Base-by-base conservation (phyloP, 1,284 basidiomycete species). In the Veloboletus limbatus region DNA sequence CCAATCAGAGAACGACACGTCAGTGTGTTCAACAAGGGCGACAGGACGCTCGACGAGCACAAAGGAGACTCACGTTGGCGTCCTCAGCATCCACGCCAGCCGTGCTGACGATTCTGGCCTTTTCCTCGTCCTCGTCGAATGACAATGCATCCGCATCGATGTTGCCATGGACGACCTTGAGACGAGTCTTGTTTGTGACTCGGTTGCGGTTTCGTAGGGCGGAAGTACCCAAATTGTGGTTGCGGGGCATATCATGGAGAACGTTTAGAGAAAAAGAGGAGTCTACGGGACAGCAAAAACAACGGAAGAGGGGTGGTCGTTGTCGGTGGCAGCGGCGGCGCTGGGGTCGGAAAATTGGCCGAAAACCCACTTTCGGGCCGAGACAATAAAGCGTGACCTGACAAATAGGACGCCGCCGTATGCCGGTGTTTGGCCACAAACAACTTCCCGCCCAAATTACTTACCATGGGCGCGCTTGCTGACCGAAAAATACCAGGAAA, bases 141-240 rank as follows among this genome's bases (percentile, higher is more conserved):
- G 89, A 84, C 65, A 90, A 76, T 54, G 85, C 78, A 69, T 92
- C 88, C 42, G 83, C 82, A 64, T 92, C 90, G 72, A 89, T 79
- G 67, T 81, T 79, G 52, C 85, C 87, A 65, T 81, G 79, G 64
- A 82, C 76, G 73, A 93, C 84, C 73, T 83, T 84, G 62, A 93
- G 84, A 54, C 87, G 84, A 60, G 87, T 90, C 77, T 92, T 93
- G 76, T 92, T 91, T 69, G 88, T 92, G 72, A 93, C 85, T 67
- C 90, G 81, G 70, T 88, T 88, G 68, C 87, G 82, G 65, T 87
- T 88, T 67, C 87, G 77, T 70, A 88, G 84, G 56, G 83, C 80
- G 49, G 82, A 82, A 60, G 82, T 77, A 68, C 79, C 81, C 70
- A 81, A 68, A 69, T 78, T 80, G 60, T 81, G 81, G 69, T 80